Evolutionary conservation across 306 rosid species (phyloP), one percentile per base, ranked within the genome.

Genomic region (Vachellia pachyceras): DNA sequence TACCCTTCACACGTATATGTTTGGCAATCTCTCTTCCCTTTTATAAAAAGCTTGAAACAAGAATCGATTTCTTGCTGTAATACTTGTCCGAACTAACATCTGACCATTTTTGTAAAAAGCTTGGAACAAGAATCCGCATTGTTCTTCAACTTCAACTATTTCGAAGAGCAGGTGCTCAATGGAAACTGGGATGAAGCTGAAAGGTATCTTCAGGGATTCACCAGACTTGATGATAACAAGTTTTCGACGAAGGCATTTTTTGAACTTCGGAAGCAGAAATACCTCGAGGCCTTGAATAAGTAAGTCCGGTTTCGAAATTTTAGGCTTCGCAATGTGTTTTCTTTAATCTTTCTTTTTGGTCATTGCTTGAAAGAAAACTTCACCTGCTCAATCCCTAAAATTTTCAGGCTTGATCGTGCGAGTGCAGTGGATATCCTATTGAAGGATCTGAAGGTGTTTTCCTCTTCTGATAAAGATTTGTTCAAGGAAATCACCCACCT

Each of bases 181-280:
- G 83, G 83, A 44, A 63, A 60, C 45, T 80, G 73, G 83, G 78
- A 72, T 9, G 83, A 80, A 11, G 73, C 61, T 0, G 79, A 80
- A 35, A 80, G 35, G 65, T 80, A 80, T 63, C 73, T 73, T 22
- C 69, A 35, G 29, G 79, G 79, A 68, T 80, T 80, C 68, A 80
- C 79, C 37, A 72, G 11, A 37, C 10, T 73, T 4, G 72, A 72
- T 72, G 83, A 80, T 20, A 72, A 72, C 11, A 67, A 69, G 44
- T 47, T 58, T 63, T 80, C 83, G n/a, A 80, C 63, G 79, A 72
- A 72, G 83, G 35, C 22, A 2, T 46, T 80, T 63, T 80, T 72
- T 6, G 83, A 80, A 49, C 64, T 80, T 36, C 78, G 83, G 60
- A 80, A 80, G 78, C 83, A 80, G 70, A 80, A 72, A 73, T 80